Base-by-base conservation (phyloP, 2,329 filamentous ascomycete genomes). In the Diaporthe sp. region DNA sequence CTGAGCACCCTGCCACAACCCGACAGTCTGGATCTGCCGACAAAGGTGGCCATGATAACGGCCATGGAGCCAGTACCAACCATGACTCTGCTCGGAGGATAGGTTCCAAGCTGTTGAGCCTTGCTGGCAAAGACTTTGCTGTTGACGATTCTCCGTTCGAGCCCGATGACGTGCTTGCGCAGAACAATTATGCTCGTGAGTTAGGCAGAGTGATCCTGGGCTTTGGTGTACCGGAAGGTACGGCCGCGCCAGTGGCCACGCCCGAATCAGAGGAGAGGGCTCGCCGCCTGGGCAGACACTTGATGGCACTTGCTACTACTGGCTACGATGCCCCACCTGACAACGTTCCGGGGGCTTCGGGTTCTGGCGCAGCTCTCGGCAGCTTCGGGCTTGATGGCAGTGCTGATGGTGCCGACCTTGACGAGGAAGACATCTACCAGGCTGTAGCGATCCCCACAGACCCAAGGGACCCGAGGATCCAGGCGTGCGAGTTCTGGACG, bases 401-500 rank as follows among this genome's bases (percentile, higher is more conserved):
- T 31, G 22, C 25, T 47, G 60, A 65, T 25, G 25, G 34, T 15
- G 20, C 20, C n/a, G 12, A 58, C 6, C 39, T 13, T 0, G 17
- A 28, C 9, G 53, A 61, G 1, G 42, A 34, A 5, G 39, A 47
- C 3, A 6, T 20, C n/a, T 22, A 34, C 10, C 13, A 47, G 22
- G 20, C 22, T 0, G 13, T 39, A 15, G 70, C 70, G 13, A 72
- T 72, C 12, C 70, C 53, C 28, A 51, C 55, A 10, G 70, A 72
- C n/a, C 70, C 70, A 2, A 39, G 25, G 1, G 70, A 72, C 17
- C 39, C 28, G 2, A 60, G 70, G 34, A 61, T 72, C 8, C 4
- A 20, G 20, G 55, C 22, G 13, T 61, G 70, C 55, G 25, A 72
- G 34, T 7, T 10, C 12, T 72, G 70, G 70, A 25, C 28, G n/a